Percentiles rank a stretch among this genome's conserved stretches.
These are phyloP conservation scores for Chimonanthus salicifolius DNA, from an alignment of 164 flowering plant genomes.

Conservation along the genomic window DNA sequence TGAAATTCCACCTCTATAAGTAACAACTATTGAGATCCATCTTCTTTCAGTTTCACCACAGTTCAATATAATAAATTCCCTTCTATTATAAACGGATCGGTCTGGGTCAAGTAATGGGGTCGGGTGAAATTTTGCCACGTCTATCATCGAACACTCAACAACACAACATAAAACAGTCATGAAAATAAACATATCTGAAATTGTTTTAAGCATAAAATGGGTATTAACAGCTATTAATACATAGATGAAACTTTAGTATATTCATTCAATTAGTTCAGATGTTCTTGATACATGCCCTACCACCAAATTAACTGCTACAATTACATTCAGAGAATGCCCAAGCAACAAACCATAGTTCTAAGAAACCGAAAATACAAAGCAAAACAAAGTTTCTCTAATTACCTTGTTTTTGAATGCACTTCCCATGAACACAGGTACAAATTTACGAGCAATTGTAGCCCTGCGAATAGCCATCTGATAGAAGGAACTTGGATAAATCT, in stretches of 20 bases:
- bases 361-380: background rate
- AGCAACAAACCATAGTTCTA: constrained; percentile 7
- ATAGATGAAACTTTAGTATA: background rate
- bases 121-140: too few relatives aligned
- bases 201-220: too few relatives aligned
- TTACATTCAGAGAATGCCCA: background rate
- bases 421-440: constrained; percentile 98
- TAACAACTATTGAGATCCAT: too few relatives aligned
- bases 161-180: too few relatives aligned
- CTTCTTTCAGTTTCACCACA: too few relatives aligned
- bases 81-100: too few relatives aligned
- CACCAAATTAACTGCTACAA: background rate
- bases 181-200: too few relatives aligned
- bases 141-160: too few relatives aligned
- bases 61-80: too few relatives aligned
- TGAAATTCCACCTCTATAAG: too few relatives aligned
- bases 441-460: constrained; percentile 82
- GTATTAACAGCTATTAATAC: background rate
- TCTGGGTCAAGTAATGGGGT: too few relatives aligned
- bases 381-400: constrained; percentile 2
- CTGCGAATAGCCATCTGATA: constrained; percentile 86
- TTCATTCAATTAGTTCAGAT: background rate
- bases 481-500: constrained; percentile 8
- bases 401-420: constrained; percentile 99
- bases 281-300: background rate